These are phyloP conservation scores for Calonectria multiphialidica DNA, from an alignment of 2,329 filamentous ascomycete species.

Conservation along the genomic window DNA sequence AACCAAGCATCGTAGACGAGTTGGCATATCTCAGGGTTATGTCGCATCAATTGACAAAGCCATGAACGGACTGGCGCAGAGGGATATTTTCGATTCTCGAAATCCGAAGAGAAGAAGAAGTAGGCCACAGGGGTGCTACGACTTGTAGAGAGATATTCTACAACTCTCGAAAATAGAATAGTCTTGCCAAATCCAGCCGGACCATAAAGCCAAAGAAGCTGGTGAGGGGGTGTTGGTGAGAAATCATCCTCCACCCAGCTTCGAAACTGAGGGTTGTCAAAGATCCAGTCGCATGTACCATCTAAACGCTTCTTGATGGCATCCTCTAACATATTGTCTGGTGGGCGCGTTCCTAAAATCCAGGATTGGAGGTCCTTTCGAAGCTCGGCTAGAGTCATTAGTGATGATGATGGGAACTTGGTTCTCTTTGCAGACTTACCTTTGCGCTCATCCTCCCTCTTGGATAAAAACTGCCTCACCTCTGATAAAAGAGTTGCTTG, in stretches of 20 bases:
- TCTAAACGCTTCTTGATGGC: background rate
- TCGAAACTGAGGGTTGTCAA: background rate
- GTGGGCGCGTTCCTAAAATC: background rate
- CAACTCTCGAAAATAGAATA: background rate
- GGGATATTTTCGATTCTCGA: background rate
- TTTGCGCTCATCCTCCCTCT: background rate
- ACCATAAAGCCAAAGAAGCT: background rate
- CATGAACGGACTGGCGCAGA: background rate
- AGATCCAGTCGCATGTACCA: constrained; percentile 4
- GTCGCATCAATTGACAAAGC: background rate
- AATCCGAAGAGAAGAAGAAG: background rate
- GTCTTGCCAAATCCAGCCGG: background rate
- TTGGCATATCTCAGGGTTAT: background rate
- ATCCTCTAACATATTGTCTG: background rate
- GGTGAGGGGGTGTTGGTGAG: background rate
- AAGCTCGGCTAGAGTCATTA: background rate
- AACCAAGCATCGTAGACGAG: background rate
- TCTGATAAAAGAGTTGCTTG: background rate
- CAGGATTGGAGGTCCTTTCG: constrained; percentile 2
- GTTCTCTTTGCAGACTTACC: background rate
- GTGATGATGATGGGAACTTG: background rate
- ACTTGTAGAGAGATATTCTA: background rate
- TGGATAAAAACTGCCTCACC: background rate
- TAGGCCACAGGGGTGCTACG: background rate
- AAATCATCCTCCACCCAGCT: background rate